A percentile compares a stretch with the other conserved stretches of the same genome.
These are phyloP conservation scores for Setaria viridis DNA, from an alignment of 202 grass and related monocot genomes.

Conservation along the genomic window DNA sequence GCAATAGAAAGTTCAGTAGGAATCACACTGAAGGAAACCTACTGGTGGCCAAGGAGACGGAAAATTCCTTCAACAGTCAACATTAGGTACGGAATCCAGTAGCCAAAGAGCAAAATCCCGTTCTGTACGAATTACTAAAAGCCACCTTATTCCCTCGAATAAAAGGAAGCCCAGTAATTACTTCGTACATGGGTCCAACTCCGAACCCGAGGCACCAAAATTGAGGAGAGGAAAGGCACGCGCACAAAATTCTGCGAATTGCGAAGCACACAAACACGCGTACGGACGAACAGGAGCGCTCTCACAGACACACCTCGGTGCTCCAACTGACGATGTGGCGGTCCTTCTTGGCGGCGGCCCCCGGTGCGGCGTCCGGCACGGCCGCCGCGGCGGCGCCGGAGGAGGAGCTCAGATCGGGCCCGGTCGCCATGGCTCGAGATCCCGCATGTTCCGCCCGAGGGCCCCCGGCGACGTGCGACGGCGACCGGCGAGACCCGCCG, in stretches of 20 bases:
- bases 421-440: conserved; percentile 67
- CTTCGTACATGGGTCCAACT: background rate
- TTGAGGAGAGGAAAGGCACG: background rate
- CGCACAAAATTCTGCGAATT: background rate
- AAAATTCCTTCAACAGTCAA: background rate
- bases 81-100: background rate
- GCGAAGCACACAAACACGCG: background rate
- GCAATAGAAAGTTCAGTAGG: background rate
- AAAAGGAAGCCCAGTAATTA: background rate
- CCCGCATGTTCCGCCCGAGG: conserved; percentile 63
- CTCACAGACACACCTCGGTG: conserved; percentile 54
- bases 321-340: conserved; percentile 85
- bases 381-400: conserved; percentile 25
- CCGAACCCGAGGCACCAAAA: conserved; percentile 21
- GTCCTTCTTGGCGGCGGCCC: conserved; percentile 63
- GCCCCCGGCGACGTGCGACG: conserved; percentile 1
- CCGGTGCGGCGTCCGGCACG: background rate
- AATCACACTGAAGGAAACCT: background rate
- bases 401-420: conserved; percentile 61
- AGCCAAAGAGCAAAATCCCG: background rate
- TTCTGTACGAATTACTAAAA: background rate
- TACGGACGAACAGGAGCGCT: background rate
- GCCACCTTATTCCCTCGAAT: background rate
- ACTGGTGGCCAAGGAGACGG: background rate
- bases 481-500: conserved; percentile 7